These are phyloP conservation scores for Solanum clarkiae DNA, from an alignment of 257 asterid genomes.

Conservation along the genomic window DNA sequence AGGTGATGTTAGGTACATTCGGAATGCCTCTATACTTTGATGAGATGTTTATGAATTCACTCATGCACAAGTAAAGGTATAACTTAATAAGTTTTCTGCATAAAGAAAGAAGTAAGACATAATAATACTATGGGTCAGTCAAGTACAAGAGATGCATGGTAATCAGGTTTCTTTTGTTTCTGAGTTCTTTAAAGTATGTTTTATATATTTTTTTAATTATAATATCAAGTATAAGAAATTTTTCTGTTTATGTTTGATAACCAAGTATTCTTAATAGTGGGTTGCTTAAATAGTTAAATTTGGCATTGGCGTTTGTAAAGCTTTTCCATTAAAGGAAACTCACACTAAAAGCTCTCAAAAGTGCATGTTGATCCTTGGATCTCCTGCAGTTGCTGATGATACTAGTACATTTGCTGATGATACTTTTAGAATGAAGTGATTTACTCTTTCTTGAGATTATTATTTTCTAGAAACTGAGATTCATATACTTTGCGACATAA, in stretches of 20 bases:
- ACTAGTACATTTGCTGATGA: neutral
- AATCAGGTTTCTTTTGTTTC: neutral
- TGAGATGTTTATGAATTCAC: neutral
- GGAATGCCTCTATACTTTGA: neutral
- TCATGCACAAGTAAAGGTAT: neutral
- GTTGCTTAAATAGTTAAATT: neutral
- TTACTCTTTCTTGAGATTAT: neutral
- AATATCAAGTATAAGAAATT: neutral
- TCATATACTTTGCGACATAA: neutral
- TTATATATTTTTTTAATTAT: neutral
- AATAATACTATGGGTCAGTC: neutral
- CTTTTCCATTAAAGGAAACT: neutral
- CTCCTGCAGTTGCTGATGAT: neutral
- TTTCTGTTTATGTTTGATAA: neutral
- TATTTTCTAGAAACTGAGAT: neutral
- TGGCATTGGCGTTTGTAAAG: neutral
- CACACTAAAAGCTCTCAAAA: neutral
- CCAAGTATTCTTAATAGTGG: neutral
- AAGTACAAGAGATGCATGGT: neutral
- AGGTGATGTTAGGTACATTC: conserved; percentile 76
- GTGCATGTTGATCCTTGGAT: neutral
- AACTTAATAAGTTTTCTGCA: neutral
- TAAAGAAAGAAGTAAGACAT: neutral
- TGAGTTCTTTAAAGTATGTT: neutral
- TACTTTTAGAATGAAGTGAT: neutral